Conservation (phyloP, 164 flowering plant genomes). For the Berberis vulgaris region DNA sequence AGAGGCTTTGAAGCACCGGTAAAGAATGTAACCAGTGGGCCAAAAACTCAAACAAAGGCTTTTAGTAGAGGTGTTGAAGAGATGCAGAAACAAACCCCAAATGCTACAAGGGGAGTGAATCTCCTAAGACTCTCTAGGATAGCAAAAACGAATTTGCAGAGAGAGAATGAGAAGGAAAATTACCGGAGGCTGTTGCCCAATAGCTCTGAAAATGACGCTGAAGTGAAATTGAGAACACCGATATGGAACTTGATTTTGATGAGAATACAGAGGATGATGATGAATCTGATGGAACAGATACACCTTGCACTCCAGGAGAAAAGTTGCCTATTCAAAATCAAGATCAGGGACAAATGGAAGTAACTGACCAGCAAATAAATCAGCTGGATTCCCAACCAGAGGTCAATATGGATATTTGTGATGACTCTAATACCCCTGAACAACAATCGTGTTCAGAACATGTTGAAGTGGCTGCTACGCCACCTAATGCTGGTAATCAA, state of each 20-base stretch:
- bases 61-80: conserved; percentile 33
- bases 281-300: conserved; percentile 62
- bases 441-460: conserved; percentile 46
- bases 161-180: conserved; percentile 95
- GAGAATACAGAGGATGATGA: conserved; percentile 87
- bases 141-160: conserved; percentile 80
- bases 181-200: conserved; percentile 76
- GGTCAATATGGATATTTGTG: conserved; percentile 21
- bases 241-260: conserved; percentile 97
- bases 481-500: conserved; percentile 56
- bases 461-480: conserved; percentile 43
- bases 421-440: conserved; percentile 33
- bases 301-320: conserved; percentile 26
- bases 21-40: conserved; percentile 42
- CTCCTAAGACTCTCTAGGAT: conserved; percentile 91
- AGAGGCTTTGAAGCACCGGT: conserved; percentile 54
- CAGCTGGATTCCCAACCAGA: conserved; percentile 24
- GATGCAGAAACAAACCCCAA: conserved; percentile 44
- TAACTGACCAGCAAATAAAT: conserved; percentile 15
- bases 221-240: conserved; percentile 87
- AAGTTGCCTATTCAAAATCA: conserved; percentile 29
- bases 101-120: conserved; percentile 58
- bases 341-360: conserved; percentile 31
- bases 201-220: conserved; percentile 65
- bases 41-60: conserved; percentile 49